These are phyloP conservation scores for Suillus fuscotomentosus DNA, from an alignment of 768 basidiomycete genomes.

Conservation along the genomic window DNA sequence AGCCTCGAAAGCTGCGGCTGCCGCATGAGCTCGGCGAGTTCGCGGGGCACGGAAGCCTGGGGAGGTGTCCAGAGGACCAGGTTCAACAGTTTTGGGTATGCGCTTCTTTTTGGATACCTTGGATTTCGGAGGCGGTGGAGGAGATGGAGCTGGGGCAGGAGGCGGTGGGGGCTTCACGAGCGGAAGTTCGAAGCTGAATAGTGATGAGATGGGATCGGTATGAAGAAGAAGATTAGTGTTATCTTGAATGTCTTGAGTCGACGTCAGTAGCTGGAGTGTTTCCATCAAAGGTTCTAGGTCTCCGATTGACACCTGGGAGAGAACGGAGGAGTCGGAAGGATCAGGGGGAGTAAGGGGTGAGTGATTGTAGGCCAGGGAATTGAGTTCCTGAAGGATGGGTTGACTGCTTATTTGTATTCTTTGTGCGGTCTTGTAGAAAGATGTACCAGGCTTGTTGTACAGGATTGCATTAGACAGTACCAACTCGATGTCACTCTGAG, in stretches of 20 bases:
- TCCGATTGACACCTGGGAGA: conserved; percentile 40
- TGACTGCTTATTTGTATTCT: conserved; percentile 50
- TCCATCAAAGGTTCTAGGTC: conserved; percentile 73
- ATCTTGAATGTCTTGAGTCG: conserved; percentile 49
- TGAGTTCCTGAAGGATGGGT: conserved; percentile 34
- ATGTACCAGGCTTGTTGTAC: conserved; percentile 80
- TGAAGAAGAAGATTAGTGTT: conserved; percentile 55
- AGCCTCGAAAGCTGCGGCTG: conserved; percentile 42
- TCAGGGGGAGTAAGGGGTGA: conserved; percentile 3
- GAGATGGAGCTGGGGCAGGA: conserved; percentile 36
- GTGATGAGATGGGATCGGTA: conserved; percentile 57
- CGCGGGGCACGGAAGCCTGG: conserved; percentile 50
- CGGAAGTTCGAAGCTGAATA: conserved; percentile 70
- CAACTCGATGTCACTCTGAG: conserved; percentile 75
- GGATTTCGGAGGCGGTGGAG: conserved; percentile 28
- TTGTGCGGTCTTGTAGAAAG: conserved; percentile 67
- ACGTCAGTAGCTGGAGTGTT: conserved; percentile 54
- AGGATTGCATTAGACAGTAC: conserved; percentile 83
- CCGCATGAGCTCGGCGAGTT: conserved; percentile 44
- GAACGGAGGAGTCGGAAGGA: neutral
- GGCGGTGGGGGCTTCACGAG: conserved; percentile 60
- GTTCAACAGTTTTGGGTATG: conserved; percentile 17
- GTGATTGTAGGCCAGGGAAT: conserved; percentile 17
- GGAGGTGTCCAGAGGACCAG: conserved; percentile 34
- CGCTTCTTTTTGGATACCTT: conserved; percentile 43